Percentiles rank a stretch among this genome's conserved stretches.
phyloP scores from a whole-genome alignment of 345 rosid genomes.

The Alliaria petiolata region DNA sequence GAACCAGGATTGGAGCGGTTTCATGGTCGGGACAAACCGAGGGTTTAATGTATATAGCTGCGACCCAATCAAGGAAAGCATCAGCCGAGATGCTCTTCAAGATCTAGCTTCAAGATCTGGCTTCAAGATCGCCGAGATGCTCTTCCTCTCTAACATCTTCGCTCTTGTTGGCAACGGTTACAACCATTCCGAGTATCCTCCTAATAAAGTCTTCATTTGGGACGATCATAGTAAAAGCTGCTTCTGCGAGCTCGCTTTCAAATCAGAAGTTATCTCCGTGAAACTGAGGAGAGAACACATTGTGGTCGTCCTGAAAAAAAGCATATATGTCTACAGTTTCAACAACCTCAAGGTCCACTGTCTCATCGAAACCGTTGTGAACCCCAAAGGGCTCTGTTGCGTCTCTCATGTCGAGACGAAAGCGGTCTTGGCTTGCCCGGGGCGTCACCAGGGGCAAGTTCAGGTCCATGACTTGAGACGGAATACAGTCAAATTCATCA shows the following conservation, averaged over 20 bases:
- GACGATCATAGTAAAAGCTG: slow-evolving; percentile 65
- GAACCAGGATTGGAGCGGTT: slow-evolving; percentile 81
- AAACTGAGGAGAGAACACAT: slow-evolving; percentile 59
- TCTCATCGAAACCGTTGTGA: slow-evolving; percentile 58
- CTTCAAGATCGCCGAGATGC: slow-evolving; percentile 79
- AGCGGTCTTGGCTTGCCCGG: slow-evolving; percentile 74
- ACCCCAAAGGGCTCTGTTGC: slow-evolving; percentile 73
- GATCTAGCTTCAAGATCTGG: no score
- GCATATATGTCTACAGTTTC: slow-evolving; percentile 60
- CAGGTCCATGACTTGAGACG: slow-evolving; percentile 70
- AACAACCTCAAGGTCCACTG: slow-evolving; percentile 53
- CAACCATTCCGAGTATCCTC: slow-evolving; percentile 54
- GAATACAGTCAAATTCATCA: slow-evolving; percentile 50
- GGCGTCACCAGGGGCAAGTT: slow-evolving; percentile 69
- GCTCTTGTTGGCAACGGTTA: slow-evolving; percentile 68
- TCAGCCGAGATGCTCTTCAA: slow-evolving; percentile 46
- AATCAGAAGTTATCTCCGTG: slow-evolving; percentile 66
- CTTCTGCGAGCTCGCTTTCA: slow-evolving; percentile 62
- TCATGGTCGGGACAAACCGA: slow-evolving; percentile 59
- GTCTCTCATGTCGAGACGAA: slow-evolving; percentile 62
- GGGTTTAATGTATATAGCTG: slow-evolving; percentile 75
- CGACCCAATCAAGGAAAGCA: slow-evolving; percentile 61
- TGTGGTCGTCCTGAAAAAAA: slow-evolving; percentile 71
- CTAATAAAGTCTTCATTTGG: slow-evolving; percentile 74
- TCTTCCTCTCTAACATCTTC: slow-evolving; percentile 65